Percentiles rank a stretch among this genome's conserved stretches.
These are phyloP conservation scores for Ajuga reptans DNA, from an alignment of 305 asterid genomes.

Conservation along the genomic window DNA sequence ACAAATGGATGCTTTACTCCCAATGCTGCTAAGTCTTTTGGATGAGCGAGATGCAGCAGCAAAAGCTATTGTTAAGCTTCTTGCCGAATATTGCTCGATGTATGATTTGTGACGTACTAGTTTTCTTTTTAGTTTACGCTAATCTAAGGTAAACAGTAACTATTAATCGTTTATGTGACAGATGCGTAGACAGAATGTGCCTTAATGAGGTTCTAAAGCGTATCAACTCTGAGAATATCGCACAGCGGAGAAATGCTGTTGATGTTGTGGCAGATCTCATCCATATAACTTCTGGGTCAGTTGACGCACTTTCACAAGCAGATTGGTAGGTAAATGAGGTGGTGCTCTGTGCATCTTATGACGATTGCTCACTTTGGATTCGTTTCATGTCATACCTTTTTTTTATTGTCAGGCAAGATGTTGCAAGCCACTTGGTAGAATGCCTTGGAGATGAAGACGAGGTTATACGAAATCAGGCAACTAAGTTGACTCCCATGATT, in stretches of 20 bases:
- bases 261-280: constrained; percentile 63
- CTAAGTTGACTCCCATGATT: constrained; percentile 49
- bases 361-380: neutral
- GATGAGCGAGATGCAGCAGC: constrained; percentile 83
- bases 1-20: constrained; percentile 56
- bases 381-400: neutral
- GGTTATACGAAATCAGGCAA: constrained; percentile 46
- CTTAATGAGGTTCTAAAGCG: constrained; percentile 58
- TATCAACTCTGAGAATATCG: constrained; percentile 39
- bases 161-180: constrained; percentile 31
- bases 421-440: constrained; percentile 54
- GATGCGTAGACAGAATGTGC: constrained; percentile 55
- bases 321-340: constrained; percentile 40
- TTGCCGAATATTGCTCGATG: constrained; percentile 79
- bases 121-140: constrained; percentile 11
- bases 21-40: constrained; percentile 56
- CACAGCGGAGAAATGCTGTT: constrained; percentile 71
- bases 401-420: constrained; percentile 56
- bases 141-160: constrained; percentile 16
- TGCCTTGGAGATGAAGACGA: constrained; percentile 67
- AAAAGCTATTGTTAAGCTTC: constrained; percentile 71
- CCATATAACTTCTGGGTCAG: constrained; percentile 46
- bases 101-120: constrained; percentile 23
- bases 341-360: constrained; percentile 4
- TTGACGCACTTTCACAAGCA: constrained; percentile 37